Evolutionary conservation across 306 rosid genomes (phyloP).

Genomic region (Fragaria nilgerrensis): DNA sequence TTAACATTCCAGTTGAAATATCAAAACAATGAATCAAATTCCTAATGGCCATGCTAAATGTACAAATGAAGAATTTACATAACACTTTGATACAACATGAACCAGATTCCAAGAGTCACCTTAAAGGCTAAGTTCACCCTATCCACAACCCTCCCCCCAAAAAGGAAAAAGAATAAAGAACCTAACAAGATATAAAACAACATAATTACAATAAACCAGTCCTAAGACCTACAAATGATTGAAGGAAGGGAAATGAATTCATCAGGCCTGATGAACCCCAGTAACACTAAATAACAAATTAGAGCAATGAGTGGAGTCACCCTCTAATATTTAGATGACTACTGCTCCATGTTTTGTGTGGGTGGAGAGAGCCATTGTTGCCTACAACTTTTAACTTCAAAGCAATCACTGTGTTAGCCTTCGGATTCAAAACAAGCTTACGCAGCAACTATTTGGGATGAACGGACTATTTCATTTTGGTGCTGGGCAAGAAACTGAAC

Average conservation of each 20-base stretch:
- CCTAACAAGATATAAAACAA: neutral
- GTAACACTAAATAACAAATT: neutral
- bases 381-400: neutral
- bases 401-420: neutral
- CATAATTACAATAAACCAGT: neutral
- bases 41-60: neutral
- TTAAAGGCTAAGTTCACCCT: neutral
- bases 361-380: slow-evolving; percentile 1
- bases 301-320: slow-evolving; percentile 15
- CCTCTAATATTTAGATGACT: slow-evolving; percentile 19
- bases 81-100: slow-evolving; percentile 26
- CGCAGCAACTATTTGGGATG: slow-evolving; percentile 6
- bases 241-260: neutral
- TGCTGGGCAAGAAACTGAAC: slow-evolving; percentile 64
- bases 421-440: slow-evolving; percentile 14
- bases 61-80: slow-evolving; percentile 18
- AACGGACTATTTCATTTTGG: slow-evolving; percentile 31
- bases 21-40: neutral
- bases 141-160: neutral
- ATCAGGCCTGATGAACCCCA: slow-evolving; percentile 10
- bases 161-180: neutral
- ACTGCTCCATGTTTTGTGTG: slow-evolving; percentile 7
- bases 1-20: neutral
- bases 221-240: slow-evolving; percentile 15
- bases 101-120: neutral